Evolutionary conservation across 306 rosid genomes (phyloP), one percentile per base, ranked within the genome.

Genomic region (Hippophae tibetana): DNA sequence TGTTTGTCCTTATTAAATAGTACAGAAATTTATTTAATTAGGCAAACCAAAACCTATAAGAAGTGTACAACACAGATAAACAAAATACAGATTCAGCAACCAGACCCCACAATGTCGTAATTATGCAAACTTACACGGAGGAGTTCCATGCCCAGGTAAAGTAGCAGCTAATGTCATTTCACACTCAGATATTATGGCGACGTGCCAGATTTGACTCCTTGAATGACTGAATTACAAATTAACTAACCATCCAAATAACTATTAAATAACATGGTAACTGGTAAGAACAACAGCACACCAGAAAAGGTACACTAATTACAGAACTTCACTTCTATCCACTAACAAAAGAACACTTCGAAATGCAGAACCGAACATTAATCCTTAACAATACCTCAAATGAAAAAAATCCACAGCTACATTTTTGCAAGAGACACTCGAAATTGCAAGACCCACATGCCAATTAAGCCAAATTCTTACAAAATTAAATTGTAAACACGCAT

Each of bases 201-300:
- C 62, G 64, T 60, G 69, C 76, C 82, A 27, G 73, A 47, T 81
- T 78, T 72, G 75, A 63, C 83, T 26, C 57, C 69, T 58, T n/a
- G 47, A 58, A 57, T 55, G n/a, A 64, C 71, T 43, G 43, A 72
- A 68, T 59, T 42, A 69, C 44, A 62, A 56, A 66, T 58, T 51
- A 61, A n/a, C 48, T 58, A 62, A 73, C 70, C 56, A 70, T 66
- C 65, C 54, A 70, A 67, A 52, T 42, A 74, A 18, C 26, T 51
- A 63, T 58, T 42, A 13, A 63, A 67, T 40, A 51, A 38, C 62
- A 70, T 61, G 65, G 13, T 40, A 57, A 42, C 10, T 10, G 6
- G 18, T 12, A 13, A 13, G 14, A 14, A 49, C 53, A 49, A 13
- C 65, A 50, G 7, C 62, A 56, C 54, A 10, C 52, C 57, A 47